Evolutionary conservation across 495 filamentous ascomycete species (phyloP).

Genomic region (Penicillium samsonianum): DNA sequence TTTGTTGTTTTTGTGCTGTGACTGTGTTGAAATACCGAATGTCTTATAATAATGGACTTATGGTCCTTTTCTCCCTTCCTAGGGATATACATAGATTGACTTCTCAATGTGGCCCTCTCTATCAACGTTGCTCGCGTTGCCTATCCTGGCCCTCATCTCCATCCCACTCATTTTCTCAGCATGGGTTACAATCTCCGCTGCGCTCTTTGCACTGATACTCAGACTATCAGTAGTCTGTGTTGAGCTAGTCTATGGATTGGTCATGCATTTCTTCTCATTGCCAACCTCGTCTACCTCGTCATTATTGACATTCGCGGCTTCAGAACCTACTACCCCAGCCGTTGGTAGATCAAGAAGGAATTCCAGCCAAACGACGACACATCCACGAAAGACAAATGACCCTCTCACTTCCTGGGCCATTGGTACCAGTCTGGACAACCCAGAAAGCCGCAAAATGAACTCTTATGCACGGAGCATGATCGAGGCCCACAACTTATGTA

Average conservation of each 20-base stretch:
- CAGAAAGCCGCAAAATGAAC: slow-evolving; percentile 16
- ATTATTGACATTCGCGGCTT: slow-evolving; percentile 35
- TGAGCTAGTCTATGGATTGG: slow-evolving; percentile 61
- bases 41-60: slow-evolving; percentile 2
- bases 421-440: slow-evolving; percentile 16
- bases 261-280: slow-evolving; percentile 59
- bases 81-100: not conserved
- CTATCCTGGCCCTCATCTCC: slow-evolving; percentile 63
- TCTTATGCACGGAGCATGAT: slow-evolving; percentile 26
- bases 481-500: slow-evolving; percentile 22
- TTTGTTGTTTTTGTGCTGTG: not conserved
- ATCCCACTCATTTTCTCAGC: slow-evolving; percentile 71
- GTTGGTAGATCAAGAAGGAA: slow-evolving; percentile 32
- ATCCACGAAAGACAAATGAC: slow-evolving; percentile 22
- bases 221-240: slow-evolving; percentile 68
- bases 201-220: slow-evolving; percentile 63
- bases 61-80: not conserved
- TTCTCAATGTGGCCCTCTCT: slow-evolving; percentile 33
- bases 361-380: slow-evolving; percentile 27
- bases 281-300: slow-evolving; percentile 32
- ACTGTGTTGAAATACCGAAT: not conserved
- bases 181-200: slow-evolving; percentile 65
- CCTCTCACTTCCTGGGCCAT: slow-evolving; percentile 16
- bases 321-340: slow-evolving; percentile 34
- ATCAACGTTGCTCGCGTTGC: slow-evolving; percentile 59